These are phyloP conservation scores for Suillus americanus DNA, from an alignment of 768 basidiomycete species.

Conservation along the genomic window DNA sequence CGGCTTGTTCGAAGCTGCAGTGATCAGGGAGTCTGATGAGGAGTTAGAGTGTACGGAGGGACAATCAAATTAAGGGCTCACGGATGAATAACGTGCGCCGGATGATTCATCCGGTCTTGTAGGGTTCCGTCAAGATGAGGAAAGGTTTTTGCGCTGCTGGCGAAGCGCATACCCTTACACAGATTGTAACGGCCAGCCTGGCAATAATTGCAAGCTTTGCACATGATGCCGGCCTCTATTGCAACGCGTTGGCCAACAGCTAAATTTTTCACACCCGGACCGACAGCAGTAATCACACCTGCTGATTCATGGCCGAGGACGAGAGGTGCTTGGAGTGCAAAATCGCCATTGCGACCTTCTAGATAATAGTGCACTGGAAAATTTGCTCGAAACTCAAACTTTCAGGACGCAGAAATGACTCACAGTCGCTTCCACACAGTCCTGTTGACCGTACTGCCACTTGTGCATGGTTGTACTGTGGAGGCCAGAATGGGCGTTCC, in stretches of 20 bases:
- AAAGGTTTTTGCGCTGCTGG: conserved; percentile 85
- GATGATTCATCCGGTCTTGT: conserved; percentile 86
- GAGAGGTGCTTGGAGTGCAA: conserved; percentile 80
- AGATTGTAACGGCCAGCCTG: conserved; percentile 85
- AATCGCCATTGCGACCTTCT: conserved; percentile 91
- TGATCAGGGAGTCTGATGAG: conserved; percentile 65
- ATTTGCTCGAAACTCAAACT: neutral
- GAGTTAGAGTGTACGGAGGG: conserved; percentile 13
- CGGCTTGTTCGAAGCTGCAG: conserved; percentile 76
- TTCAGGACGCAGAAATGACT: conserved; percentile 26
- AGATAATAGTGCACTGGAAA: conserved; percentile 83
- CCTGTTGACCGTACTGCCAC: conserved; percentile 82
- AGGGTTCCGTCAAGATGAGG: conserved; percentile 94
- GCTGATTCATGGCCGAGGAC: conserved; percentile 93
- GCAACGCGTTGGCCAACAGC: conserved; percentile 84
- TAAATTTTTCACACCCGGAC: conserved; percentile 63
- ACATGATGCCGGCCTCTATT: conserved; percentile 91
- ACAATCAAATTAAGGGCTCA: conserved; percentile 40
- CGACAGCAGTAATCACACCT: conserved; percentile 85
- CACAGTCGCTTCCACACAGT: conserved; percentile 85
- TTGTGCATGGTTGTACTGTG: conserved; percentile 72
- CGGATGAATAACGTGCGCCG: conserved; percentile 84
- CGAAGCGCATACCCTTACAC: conserved; percentile 88
- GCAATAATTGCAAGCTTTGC: conserved; percentile 73
- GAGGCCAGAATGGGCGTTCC: conserved; percentile 69